A percentile compares a stretch with the other conserved stretches of the same genome.
phyloP scores from a whole-genome alignment of 306 rosid genomes.

The Vigna reflexopilosa region DNA sequence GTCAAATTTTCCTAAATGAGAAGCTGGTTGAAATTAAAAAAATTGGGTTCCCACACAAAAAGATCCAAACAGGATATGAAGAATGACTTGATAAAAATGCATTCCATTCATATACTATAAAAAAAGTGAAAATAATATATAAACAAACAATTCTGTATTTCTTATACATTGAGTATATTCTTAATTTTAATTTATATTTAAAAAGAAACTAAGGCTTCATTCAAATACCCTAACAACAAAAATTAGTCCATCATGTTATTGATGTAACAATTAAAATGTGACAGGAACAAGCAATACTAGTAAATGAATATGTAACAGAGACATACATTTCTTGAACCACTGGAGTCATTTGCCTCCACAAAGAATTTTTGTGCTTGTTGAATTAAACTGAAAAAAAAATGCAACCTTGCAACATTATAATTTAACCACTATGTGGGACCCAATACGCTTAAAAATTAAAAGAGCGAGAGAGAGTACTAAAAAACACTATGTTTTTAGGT shows the following conservation, averaged over 20 bases:
- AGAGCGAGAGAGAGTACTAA: neutral
- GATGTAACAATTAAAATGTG: constrained; percentile 19
- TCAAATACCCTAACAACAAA: constrained; percentile 31
- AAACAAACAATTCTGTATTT: neutral
- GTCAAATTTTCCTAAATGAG: constrained; percentile 35
- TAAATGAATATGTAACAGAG: constrained; percentile 47
- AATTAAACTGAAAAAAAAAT: constrained; percentile 76
- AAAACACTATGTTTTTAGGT: neutral
- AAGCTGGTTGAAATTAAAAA: constrained; percentile 29
- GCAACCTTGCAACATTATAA: constrained; percentile 38
- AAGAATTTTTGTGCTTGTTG: constrained; percentile 87
- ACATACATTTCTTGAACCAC: constrained; percentile 88
- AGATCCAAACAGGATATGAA: constrained; percentile 31
- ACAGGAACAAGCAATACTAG: constrained; percentile 31
- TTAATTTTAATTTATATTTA: constrained; percentile 2
- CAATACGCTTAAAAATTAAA: constrained; percentile 30
- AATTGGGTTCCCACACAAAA: constrained; percentile 24
- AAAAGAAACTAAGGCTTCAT: constrained; percentile 33
- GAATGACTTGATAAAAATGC: constrained; percentile 2
- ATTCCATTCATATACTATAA: constrained; percentile 21
- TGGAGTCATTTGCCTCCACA: constrained; percentile 73
- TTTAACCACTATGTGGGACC: constrained; percentile 38
- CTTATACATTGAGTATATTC: neutral
- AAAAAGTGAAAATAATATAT: constrained; percentile 32
- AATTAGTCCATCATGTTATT: constrained; percentile 12